Percentiles rank a stretch among this genome's conserved stretches.
These are phyloP conservation scores for Yamadazyma sp. DNA, from an alignment of 805 yeast species.

Conservation along the genomic window DNA sequence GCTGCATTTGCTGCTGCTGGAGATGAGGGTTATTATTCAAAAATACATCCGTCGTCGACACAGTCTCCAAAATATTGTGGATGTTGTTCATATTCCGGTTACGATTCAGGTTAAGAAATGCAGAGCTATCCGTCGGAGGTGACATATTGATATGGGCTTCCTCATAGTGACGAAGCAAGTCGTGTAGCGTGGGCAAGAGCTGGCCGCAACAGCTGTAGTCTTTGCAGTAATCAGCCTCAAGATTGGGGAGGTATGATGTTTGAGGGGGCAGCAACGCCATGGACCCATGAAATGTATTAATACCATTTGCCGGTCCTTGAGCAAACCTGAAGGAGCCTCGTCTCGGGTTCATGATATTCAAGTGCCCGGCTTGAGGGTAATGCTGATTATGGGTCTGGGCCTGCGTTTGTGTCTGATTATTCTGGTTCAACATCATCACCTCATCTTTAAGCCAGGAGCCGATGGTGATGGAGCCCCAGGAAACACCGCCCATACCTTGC, in stretches of 20 bases:
- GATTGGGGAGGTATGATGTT: conserved; percentile 82
- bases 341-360: conserved; percentile 17
- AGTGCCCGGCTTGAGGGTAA: conserved; percentile 7
- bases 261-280: conserved; percentile 56
- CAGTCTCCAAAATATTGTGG: conserved; percentile 77
- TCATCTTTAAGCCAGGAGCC: conserved; percentile 97
- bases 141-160: conserved; percentile 82
- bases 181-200: conserved; percentile 88
- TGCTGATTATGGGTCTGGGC: conserved; percentile 7
- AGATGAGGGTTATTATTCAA: conserved; percentile 41
- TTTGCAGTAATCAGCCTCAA: conserved; percentile 94
- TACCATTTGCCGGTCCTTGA: conserved; percentile 10
- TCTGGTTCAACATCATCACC: conserved; percentile 55
- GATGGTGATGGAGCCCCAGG: conserved; percentile 94
- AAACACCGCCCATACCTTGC: conserved; percentile 96
- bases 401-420: conserved; percentile 5
- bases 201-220: conserved; percentile 97
- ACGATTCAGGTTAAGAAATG: conserved; percentile 30
- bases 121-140: conserved; percentile 42
- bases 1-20: conserved; percentile 16
- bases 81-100: conserved; percentile 40
- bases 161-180: conserved; percentile 89
- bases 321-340: conserved; percentile 36
- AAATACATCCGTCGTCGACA: conserved; percentile 90
- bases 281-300: conserved; percentile 17